Evolutionary conservation across 805 yeast species (phyloP).

Genomic region (Pichia sporocuriosa): DNA sequence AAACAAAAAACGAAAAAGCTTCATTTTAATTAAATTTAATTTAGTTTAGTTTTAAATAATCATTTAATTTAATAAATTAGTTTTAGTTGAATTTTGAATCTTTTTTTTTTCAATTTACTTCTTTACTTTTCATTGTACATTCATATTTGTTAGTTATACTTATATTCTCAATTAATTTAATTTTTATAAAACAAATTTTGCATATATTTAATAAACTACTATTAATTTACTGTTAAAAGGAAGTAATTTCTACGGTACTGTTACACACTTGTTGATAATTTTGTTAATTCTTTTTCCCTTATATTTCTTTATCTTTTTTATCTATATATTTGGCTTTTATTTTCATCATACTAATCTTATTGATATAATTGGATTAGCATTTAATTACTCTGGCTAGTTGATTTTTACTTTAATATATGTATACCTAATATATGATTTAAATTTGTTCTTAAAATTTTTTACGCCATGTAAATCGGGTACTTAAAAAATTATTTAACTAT

Average conservation of each 20-base stretch:
- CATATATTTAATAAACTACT: background rate
- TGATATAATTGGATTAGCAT: too few species aligned
- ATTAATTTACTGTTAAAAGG: too few species aligned
- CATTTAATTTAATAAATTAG: too few species aligned
- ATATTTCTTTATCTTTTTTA: background rate
- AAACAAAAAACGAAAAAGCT: too few species aligned
- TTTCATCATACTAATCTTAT: background rate
- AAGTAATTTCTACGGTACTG: too few species aligned
- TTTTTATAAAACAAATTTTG: background rate
- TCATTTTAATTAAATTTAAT: too few species aligned
- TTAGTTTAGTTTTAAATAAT: too few species aligned
- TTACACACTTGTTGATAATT: too few species aligned
- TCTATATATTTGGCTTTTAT: background rate
- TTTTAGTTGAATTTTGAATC: too few species aligned
- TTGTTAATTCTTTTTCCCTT: background rate
- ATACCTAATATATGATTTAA: conserved; percentile 9
- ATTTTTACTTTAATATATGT: conserved; percentile 2
- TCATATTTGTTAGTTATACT: background rate
- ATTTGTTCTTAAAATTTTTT: conserved; percentile 1
- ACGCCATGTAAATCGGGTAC: background rate
- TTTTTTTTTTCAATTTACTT: background rate
- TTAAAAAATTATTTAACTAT: too few species aligned
- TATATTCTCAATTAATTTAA: too few species aligned
- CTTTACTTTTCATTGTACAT: background rate
- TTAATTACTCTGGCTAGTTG: background rate